Evolutionary conservation across 1,139 yeast species (phyloP), one percentile per base, ranked within the genome.

Genomic region (Lodderomyces orthopsilosis): DNA sequence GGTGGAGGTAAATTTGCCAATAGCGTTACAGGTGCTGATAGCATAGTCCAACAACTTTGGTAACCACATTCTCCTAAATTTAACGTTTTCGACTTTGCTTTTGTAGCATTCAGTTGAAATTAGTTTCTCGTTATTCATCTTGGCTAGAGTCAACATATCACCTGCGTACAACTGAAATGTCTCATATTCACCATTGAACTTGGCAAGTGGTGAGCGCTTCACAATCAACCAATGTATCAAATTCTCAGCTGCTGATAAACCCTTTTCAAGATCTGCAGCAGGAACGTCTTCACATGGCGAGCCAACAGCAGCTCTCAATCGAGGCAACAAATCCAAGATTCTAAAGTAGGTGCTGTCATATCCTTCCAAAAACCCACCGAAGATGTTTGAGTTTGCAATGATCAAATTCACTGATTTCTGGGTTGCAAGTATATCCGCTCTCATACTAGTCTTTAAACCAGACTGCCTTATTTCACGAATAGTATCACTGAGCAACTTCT

Each of bases 221-320:
- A 74, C 70, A 32, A 78, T 74, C 53, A 78, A 65, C 8, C 74
- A 72, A 54, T 72, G 79, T 7, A 89, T 61, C 42, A 89, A 62
- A 58, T 88, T 85, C 54, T 93, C 98, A 7, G 81, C 70, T n/a
- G 83, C 82, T 2, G 93, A 89, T 53, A 89, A 67, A 35, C 90
- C 95, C 52, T 83, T 84, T 48, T 81, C 85, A 32, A 88, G 76
- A 58, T 87, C 95, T 1, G 77, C 70, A 18, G 75, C 74, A 2
- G 96, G 94, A 17, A 89, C 81, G 55, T 90, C 98, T 10, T 79
- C 85, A 14, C 81, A 74, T 14, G 82, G 79, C 28, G 73, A 70
- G 1, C 81, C 63, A 14, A 83, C 81, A 2, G 88, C 70, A 24
- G 82, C 75, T 55, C 96, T 75, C 46, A 93, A 66, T 38, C 93